phyloP scores from a whole-genome alignment of 345 rosid species.

The Eucalyptus marginata region DNA sequence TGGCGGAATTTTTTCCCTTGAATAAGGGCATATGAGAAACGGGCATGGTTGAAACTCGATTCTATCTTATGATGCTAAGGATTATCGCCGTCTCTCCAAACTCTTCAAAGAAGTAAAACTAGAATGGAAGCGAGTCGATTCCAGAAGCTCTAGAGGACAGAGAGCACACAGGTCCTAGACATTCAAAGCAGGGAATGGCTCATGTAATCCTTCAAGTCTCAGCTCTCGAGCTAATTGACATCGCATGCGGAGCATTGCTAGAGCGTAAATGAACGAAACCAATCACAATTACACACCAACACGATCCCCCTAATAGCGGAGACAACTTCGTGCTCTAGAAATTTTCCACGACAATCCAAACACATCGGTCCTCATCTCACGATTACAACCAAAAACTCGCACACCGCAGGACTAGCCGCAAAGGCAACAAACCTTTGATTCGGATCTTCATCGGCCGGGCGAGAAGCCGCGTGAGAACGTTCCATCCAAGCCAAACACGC shows the following conservation, averaged over 20 bases:
- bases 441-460: background rate
- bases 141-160: background rate
- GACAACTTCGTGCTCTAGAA: background rate
- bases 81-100: background rate
- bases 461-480: constrained; percentile 11
- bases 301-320: no score
- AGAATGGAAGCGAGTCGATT: background rate
- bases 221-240: background rate
- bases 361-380: background rate
- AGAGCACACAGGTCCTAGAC: background rate
- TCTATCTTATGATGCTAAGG: background rate
- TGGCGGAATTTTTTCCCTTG: no score
- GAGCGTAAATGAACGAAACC: no score
- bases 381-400: background rate
- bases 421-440: background rate
- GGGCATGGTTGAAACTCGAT: background rate
- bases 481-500: constrained; percentile 3
- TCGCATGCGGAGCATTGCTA: no score
- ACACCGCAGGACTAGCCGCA: background rate
- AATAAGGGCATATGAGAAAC: no score
- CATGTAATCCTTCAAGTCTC: background rate
- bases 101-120: background rate
- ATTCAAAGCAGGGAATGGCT: background rate
- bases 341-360: background rate
- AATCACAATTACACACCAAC: no score